Percentiles rank a stretch among this genome's conserved stretches.
Conservation (phyloP, 1,284 basidiomycete species). For the Sphagnurus paluster region DNA sequence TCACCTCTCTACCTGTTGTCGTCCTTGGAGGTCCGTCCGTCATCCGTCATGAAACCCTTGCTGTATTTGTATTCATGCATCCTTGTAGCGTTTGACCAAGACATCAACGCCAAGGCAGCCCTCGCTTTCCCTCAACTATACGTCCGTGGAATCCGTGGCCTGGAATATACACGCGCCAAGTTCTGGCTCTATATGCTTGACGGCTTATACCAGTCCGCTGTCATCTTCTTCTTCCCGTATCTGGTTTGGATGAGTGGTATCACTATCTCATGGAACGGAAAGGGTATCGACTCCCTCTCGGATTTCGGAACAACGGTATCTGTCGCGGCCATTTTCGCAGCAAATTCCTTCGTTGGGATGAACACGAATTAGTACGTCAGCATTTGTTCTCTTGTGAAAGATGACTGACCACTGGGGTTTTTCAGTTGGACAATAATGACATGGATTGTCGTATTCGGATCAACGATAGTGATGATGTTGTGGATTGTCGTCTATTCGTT, state of each 20-base stretch:
- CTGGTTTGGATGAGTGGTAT: constrained; percentile 70
- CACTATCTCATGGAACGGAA: constrained; percentile 71
- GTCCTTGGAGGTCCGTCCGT: constrained; percentile 74
- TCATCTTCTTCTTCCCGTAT: constrained; percentile 91
- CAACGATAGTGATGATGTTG: constrained; percentile 75
- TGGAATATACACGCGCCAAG: constrained; percentile 89
- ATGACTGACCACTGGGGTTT: constrained; percentile 5
- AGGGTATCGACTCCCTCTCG: constrained; percentile 73
- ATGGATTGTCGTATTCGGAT: constrained; percentile 78
- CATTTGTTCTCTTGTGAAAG: background rate
- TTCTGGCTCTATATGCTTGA: constrained; percentile 97
- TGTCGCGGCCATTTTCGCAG: constrained; percentile 83
- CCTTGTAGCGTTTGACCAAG: constrained; percentile 86
- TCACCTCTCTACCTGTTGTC: constrained; percentile 93
- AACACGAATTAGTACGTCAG: constrained; percentile 81
- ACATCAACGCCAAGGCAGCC: constrained; percentile 88
- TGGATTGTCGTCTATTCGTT: constrained; percentile 90
- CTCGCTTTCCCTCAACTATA: constrained; percentile 94
- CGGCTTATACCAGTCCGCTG: constrained; percentile 88
- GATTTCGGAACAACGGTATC: constrained; percentile 95
- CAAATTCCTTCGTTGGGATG: constrained; percentile 87
- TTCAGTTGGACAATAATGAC: constrained; percentile 86
- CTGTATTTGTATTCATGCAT: constrained; percentile 14
- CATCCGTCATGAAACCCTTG: background rate
- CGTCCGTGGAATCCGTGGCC: constrained; percentile 86